These are phyloP conservation scores for Sarocladium oryzae DNA, from an alignment of 2,329 filamentous ascomycete species.

Conservation along the genomic window DNA sequence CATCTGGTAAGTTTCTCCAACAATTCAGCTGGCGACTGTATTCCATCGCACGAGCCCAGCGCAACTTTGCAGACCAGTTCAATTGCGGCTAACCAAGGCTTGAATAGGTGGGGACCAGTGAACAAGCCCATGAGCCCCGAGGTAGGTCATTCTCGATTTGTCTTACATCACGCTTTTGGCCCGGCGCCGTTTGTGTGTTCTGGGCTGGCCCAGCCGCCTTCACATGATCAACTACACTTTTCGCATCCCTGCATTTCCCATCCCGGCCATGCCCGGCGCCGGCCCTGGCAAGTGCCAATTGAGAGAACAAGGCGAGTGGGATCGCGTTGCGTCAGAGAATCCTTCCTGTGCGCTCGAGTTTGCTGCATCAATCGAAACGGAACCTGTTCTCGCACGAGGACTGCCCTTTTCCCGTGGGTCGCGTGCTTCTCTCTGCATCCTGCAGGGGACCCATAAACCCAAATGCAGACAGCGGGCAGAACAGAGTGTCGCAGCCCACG, in stretches of 20 bases:
- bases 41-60: slow-evolving; percentile 8
- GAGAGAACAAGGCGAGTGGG: background rate
- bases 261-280: slow-evolving; percentile 5
- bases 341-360: no score
- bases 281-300: background rate
- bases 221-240: slow-evolving; percentile 12
- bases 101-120: slow-evolving; percentile 77
- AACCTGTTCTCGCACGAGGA: background rate
- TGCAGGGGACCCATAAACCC: slow-evolving; percentile 2
- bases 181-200: background rate
- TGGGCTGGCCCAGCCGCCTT: background rate
- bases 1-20: slow-evolving; percentile 59
- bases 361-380: background rate
- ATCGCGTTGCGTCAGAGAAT: background rate
- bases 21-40: background rate
- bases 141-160: slow-evolving; percentile 47
- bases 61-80: no score
- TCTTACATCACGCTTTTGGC: slow-evolving; percentile 9
- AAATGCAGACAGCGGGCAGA: background rate
- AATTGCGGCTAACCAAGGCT: slow-evolving; percentile 21
- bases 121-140: slow-evolving; percentile 98
- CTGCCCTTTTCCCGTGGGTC: background rate
- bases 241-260: slow-evolving; percentile 6
- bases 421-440: background rate
- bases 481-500: background rate